A percentile compares a stretch with the other conserved stretches of the same genome.
phyloP scores from a whole-genome alignment of 1,139 yeast genomes.

The Arxiozyma bovina region DNA sequence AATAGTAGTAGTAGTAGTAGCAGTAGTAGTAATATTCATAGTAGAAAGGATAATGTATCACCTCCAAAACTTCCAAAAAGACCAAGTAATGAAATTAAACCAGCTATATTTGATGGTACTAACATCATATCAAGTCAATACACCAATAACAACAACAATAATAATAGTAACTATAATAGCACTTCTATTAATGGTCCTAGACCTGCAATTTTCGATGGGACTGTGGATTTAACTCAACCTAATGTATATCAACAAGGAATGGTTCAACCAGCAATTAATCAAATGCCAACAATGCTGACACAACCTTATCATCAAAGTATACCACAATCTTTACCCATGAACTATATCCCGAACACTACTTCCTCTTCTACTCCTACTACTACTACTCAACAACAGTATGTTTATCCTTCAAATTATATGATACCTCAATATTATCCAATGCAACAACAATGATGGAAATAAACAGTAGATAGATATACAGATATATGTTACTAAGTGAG shows the following conservation, averaged over 20 bases:
- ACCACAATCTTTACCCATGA: slow-evolving; percentile 8
- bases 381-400: neutral
- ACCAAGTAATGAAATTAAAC: slow-evolving; percentile 12
- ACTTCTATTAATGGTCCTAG: slow-evolving; percentile 7
- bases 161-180: slow-evolving; percentile 2
- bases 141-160: neutral
- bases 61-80: slow-evolving; percentile 17
- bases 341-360: neutral
- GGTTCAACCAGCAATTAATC: neutral
- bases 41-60: neutral
- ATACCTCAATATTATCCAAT: neutral
- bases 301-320: slow-evolving; percentile 6
- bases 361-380: no score
- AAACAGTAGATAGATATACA: neutral
- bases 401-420: neutral
- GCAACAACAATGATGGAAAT: neutral
- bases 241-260: neutral
- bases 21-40: slow-evolving; percentile 1
- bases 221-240: slow-evolving; percentile 10
- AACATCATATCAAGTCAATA: neutral
- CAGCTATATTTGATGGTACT: slow-evolving; percentile 21
- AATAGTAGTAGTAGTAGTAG: slow-evolving; percentile 4
- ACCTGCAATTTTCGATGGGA: slow-evolving; percentile 18
- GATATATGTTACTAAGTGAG: neutral
- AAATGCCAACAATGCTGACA: neutral